Evolutionary conservation across 2,329 filamentous ascomycete genomes (phyloP).

Genomic region (Tolypocladium guangdongense): DNA sequence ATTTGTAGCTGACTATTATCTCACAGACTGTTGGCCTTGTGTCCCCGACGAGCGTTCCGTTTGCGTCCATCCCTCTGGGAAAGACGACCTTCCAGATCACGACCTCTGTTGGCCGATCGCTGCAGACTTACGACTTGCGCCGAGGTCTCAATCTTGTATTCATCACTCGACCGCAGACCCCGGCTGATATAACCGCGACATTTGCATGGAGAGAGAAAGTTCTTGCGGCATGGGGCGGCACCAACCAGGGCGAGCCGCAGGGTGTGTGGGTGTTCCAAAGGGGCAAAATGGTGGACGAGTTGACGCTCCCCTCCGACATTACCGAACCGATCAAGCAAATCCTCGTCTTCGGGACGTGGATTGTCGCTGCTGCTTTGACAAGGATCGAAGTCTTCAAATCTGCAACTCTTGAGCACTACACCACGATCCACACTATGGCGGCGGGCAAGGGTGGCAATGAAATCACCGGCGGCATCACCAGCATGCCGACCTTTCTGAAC

Average conservation of each 20-base stretch:
- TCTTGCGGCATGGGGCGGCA: constrained; percentile 79
- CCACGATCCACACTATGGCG: constrained; percentile 57
- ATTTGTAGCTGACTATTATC: not conserved
- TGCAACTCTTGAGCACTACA: constrained; percentile 76
- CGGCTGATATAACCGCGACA: constrained; percentile 74
- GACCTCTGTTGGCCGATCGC: constrained; percentile 77
- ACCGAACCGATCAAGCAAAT: constrained; percentile 66
- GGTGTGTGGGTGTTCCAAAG: constrained; percentile 89
- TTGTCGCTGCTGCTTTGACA: constrained; percentile 66
- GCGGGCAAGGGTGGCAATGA: constrained; percentile 48
- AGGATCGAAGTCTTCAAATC: constrained; percentile 86
- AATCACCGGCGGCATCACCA: constrained; percentile 70
- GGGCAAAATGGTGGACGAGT: constrained; percentile 70
- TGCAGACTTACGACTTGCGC: constrained; percentile 93
- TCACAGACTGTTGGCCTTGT: constrained; percentile 80
- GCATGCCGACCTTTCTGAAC: constrained; percentile 91
- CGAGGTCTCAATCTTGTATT: constrained; percentile 87
- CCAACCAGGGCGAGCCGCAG: constrained; percentile 36
- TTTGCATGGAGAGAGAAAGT: constrained; percentile 78
- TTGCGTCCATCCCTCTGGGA: constrained; percentile 77
- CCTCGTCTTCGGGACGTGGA: constrained; percentile 81
- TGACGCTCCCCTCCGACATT: constrained; percentile 56
- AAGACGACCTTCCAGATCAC: constrained; percentile 97
- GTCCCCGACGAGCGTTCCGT: constrained; percentile 81
- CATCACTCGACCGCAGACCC: constrained; percentile 82